phyloP scores from a whole-genome alignment of 1,284 basidiomycete species.

The Trametes polyzona region DNA sequence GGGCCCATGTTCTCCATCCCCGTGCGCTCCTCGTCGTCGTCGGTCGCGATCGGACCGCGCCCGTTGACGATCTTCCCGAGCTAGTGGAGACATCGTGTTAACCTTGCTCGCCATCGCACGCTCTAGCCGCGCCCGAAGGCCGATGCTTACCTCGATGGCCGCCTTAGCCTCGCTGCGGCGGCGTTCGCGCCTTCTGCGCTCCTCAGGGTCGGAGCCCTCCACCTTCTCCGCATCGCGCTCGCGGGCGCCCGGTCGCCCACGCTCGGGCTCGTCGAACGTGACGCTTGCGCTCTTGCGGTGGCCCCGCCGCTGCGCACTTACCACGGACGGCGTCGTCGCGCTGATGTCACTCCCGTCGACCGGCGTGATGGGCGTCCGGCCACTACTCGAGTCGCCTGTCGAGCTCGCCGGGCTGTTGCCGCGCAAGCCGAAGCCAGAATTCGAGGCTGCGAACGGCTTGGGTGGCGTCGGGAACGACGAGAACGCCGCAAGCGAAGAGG shows the following conservation, averaged over 20 bases:
- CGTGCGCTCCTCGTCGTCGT: constrained; percentile 52
- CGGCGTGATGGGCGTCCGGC: constrained; percentile 70
- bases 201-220: constrained; percentile 43
- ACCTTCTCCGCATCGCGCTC: constrained; percentile 41
- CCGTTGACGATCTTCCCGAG: constrained; percentile 83
- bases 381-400: constrained; percentile 78
- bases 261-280: constrained; percentile 48
- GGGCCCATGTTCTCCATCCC: constrained; percentile 38
- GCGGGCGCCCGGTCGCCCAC: constrained; percentile 34
- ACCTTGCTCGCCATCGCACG: neutral
- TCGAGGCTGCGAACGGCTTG: constrained; percentile 48
- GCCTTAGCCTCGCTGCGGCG: constrained; percentile 76
- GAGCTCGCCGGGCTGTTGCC: constrained; percentile 77
- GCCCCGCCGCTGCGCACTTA: constrained; percentile 21
- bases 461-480: constrained; percentile 27
- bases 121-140: neutral
- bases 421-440: constrained; percentile 27
- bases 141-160: constrained; percentile 70
- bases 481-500: constrained; percentile 13
- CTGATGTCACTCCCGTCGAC: constrained; percentile 74
- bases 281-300: constrained; percentile 61
- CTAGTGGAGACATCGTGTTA: constrained; percentile 41
- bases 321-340: constrained; percentile 21
- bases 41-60: constrained; percentile 59
- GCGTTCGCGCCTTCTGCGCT: constrained; percentile 64